A percentile compares a stretch with the other conserved stretches of the same genome.
phyloP scores from a whole-genome alignment of 2,329 filamentous ascomycete species.

The Sporothrix sp. region DNA sequence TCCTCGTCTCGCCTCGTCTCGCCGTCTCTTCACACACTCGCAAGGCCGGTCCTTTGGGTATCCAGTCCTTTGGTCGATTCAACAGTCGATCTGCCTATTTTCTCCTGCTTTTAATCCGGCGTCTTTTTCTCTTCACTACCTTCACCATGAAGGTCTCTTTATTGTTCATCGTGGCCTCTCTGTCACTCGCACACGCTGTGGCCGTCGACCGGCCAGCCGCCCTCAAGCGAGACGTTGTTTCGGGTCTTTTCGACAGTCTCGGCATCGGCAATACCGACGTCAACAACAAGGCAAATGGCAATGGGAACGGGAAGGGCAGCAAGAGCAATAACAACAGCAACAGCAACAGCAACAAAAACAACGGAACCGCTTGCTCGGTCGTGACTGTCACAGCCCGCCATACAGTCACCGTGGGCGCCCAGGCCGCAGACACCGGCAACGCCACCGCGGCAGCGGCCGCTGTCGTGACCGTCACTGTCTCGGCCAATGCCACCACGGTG shows the following conservation, averaged over 20 bases:
- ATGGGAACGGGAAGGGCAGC: slow-evolving; percentile 14
- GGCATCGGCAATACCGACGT: slow-evolving; percentile 1
- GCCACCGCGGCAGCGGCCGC: neutral
- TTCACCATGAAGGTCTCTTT: slow-evolving; percentile 22
- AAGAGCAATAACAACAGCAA: slow-evolving; percentile 6
- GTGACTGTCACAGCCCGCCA: neutral
- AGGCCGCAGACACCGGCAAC: neutral
- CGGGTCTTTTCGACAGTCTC: slow-evolving; percentile 18
- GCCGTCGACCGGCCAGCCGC: slow-evolving; percentile 17
- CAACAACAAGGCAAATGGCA: slow-evolving; percentile 6
- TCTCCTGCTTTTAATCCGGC: neutral
- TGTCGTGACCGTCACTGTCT: neutral
- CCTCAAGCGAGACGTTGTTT: slow-evolving; percentile 22
- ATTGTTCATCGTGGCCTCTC: slow-evolving; percentile 20
- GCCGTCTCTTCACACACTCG: neutral
- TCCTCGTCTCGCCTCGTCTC: no score
- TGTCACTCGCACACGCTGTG: slow-evolving; percentile 23
- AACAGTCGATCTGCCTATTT: neutral
- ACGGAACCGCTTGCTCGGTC: neutral
- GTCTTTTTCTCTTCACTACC: neutral
- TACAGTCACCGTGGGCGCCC: slow-evolving; percentile 28
- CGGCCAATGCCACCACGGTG: slow-evolving; percentile 1
- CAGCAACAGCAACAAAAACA: neutral
- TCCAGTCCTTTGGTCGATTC: neutral
- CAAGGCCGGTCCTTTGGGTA: slow-evolving; percentile 15